phyloP scores from a whole-genome alignment of 2,329 filamentous ascomycete species.

The Ophiostoma angusticollis region DNA sequence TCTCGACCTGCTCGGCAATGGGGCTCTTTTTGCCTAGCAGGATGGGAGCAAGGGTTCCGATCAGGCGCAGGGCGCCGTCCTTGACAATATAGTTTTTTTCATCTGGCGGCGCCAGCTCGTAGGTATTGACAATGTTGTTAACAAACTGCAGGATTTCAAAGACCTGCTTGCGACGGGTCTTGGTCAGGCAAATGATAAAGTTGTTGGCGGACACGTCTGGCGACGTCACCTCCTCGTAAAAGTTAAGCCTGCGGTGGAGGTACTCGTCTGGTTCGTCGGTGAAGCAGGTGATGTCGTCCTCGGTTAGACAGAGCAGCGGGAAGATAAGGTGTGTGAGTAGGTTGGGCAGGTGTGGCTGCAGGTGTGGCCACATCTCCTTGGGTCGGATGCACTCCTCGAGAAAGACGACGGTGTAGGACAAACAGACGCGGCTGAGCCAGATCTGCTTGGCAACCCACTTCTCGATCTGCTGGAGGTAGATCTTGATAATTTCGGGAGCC shows the following conservation, averaged over 20 bases:
- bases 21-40: conserved; percentile 97
- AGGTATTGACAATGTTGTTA: conserved; percentile 87
- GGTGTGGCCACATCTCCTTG: conserved; percentile 89
- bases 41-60: conserved; percentile 84
- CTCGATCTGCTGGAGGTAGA: conserved; percentile 88
- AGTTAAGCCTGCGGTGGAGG: conserved; percentile 92
- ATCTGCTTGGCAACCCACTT: conserved; percentile 92
- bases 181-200: conserved; percentile 89
- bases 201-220: conserved; percentile 94
- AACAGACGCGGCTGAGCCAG: conserved; percentile 88
- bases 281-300: conserved; percentile 89
- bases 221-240: conserved; percentile 91
- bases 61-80: conserved; percentile 93
- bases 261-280: conserved; percentile 93
- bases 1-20: conserved; percentile 93
- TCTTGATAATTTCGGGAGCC: conserved; percentile 89
- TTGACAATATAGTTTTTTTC: conserved; percentile 93
- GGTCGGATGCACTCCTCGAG: conserved; percentile 95
- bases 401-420: conserved; percentile 89
- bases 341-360: conserved; percentile 87
- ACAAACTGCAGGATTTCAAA: conserved; percentile 92
- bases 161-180: conserved; percentile 87
- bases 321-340: conserved; percentile 92
- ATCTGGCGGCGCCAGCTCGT: conserved; percentile 69
- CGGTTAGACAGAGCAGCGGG: conserved; percentile 81